Evolutionary conservation across 768 basidiomycete species (phyloP), one percentile per base, ranked within the genome.

Genomic region (Suillus fuscotomentosus): DNA sequence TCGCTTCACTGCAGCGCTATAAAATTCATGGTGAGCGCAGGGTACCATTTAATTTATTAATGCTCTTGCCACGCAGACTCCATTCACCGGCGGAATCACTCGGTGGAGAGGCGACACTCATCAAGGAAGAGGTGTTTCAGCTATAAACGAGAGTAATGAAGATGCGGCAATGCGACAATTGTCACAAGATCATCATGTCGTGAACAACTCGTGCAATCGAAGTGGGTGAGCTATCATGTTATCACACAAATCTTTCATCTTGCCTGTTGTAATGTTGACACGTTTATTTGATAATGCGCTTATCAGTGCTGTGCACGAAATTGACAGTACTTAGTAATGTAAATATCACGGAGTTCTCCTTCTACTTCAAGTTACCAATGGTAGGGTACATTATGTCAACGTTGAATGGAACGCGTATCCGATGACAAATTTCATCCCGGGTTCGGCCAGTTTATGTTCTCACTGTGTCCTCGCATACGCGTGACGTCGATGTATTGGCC

Each of bases 401-500:
- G 41, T 59, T 59, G 24, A 24, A 42, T 13, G 7, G 15, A 42
- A 24, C 20, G 27, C 10, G 57, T 3, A 17, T 20, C 6, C 24
- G 20, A 17, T 27, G 39, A 59, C 20, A 9, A 5, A 20, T 13
- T 42, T 80, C 71, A 91, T 24, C 80, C 82, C 0, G 91, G 91
- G 63, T 90, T 79, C 11, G 91, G 91, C 92, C 92, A 94, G 61
- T 83, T 86, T 61, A 88, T 82, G 50, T 77, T 76, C 70, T 87
- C 85, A 48, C 84, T 82, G 55, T 80, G 80, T 63, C 85, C 80
- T 68, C 84, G 81, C 61, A 84, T 80, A 36, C 84, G 82, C 13
- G 86, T 91, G 20, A 93, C 79, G 72, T 94, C 91, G 66, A 92
- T 85, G 70, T 91, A 92, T 70, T 90, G 85, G 8, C 87, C 88